These are phyloP conservation scores for Phytophthora fragariaefolia DNA, from an alignment of 352 stramenopile species.

Conservation along the genomic window DNA sequence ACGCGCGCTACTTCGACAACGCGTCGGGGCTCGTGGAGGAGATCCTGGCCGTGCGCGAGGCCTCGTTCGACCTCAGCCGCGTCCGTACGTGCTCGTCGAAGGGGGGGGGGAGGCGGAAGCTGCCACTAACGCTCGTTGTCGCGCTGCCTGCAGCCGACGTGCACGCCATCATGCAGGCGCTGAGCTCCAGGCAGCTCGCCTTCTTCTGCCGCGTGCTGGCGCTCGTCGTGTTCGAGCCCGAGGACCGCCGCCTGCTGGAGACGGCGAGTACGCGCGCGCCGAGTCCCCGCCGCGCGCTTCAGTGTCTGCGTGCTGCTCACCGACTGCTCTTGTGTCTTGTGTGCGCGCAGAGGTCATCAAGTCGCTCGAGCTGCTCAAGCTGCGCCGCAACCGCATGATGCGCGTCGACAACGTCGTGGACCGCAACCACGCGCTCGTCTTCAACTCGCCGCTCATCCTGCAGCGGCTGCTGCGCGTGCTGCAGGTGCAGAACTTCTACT, in stretches of 20 bases:
- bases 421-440: constrained; percentile 94
- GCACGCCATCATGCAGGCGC: constrained; percentile 87
- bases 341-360: constrained; percentile 95
- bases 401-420: constrained; percentile 89
- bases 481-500: constrained; percentile 89
- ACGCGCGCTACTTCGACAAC: constrained; percentile 92
- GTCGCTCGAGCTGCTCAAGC: constrained; percentile 92
- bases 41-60: constrained; percentile 89
- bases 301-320: constrained; percentile 10
- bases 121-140: constrained; percentile 10
- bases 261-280: constrained; percentile 86
- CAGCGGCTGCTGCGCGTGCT: constrained; percentile 75
- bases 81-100: constrained; percentile 61
- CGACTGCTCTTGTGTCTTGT: constrained; percentile 6
- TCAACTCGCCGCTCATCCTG: constrained; percentile 81
- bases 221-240: constrained; percentile 95
- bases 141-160: constrained; percentile 86
- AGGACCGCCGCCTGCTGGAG: constrained; percentile 93
- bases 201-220: constrained; percentile 97
- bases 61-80: constrained; percentile 79
- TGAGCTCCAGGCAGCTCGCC: constrained; percentile 93
- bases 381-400: constrained; percentile 83
- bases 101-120: neutral
- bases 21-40: constrained; percentile 93
- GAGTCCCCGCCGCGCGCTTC: too few species aligned